phyloP scores from a whole-genome alignment of 495 filamentous ascomycete genomes.

The Penicillium antarcticum region DNA sequence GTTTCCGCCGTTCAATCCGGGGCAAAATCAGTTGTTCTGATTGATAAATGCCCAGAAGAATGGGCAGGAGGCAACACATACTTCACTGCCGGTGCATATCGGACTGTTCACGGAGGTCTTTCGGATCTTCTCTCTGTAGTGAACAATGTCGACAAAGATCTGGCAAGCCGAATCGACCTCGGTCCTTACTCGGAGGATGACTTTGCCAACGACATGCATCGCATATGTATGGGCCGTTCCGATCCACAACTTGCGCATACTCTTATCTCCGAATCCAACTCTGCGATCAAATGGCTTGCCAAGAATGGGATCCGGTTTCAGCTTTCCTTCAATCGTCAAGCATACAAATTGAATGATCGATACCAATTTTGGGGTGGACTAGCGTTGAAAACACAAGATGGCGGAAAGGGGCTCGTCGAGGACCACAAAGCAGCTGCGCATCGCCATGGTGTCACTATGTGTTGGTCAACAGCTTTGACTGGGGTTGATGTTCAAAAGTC shows the following conservation, averaged over 20 bases:
- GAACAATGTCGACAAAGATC: slow-evolving; percentile 38
- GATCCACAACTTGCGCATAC: slow-evolving; percentile 39
- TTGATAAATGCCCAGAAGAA: slow-evolving; percentile 44
- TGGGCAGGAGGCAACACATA: slow-evolving; percentile 58
- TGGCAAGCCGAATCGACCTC: slow-evolving; percentile 41
- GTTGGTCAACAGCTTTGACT: no score
- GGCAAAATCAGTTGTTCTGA: slow-evolving; percentile 33
- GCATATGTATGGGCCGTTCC: slow-evolving; percentile 42
- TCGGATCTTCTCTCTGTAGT: slow-evolving; percentile 46
- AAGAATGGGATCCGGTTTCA: slow-evolving; percentile 50
- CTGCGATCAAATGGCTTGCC: slow-evolving; percentile 53
- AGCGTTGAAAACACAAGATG: slow-evolving; percentile 52
- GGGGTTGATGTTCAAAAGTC: no score
- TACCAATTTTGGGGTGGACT: slow-evolving; percentile 63
- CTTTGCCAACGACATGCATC: slow-evolving; percentile 47
- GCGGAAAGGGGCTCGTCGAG: slow-evolving; percentile 54
- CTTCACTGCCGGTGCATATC: slow-evolving; percentile 57
- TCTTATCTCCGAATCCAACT: slow-evolving; percentile 46
- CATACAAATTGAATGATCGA: slow-evolving; percentile 51
- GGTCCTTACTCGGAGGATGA: slow-evolving; percentile 40
- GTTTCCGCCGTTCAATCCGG: slow-evolving; percentile 43
- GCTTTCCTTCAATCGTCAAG: slow-evolving; percentile 60
- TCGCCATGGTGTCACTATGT: slow-evolving; percentile 8
- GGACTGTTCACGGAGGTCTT: slow-evolving; percentile 46
- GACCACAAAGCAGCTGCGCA: slow-evolving; percentile 35